Base-by-base conservation (phyloP, 2,329 filamentous ascomycete genomes). In the Dactylella cylindrospora region DNA sequence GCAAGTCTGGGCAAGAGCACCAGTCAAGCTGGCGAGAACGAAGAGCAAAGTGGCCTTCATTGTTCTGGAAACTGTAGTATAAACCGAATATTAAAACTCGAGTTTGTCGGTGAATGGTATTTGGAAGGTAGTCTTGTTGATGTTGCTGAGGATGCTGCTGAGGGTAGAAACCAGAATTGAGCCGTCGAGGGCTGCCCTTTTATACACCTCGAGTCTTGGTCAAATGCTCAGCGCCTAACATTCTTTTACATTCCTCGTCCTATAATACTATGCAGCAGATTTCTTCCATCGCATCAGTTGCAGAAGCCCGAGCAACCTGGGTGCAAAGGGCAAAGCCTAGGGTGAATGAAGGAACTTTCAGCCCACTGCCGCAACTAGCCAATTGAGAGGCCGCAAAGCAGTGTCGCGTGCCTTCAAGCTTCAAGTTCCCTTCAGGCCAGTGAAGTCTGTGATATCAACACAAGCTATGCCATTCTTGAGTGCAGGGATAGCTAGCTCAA, bases 1-100 rank as follows among this genome's bases (percentile, higher is more conserved):
- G 29, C 57, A 62, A 5, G 57, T 62, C 25, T 62, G 57, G 25
- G 57, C 57, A 15, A 62, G 23, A 33, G 57, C 49, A 9, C 49
- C 43, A 15, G 57, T 41, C 20, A 62, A 15, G 19, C 26, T 28
- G 13, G 49, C 43, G 13, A 62, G 43, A 8, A 38, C 38, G 31
- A 62, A 50, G 20, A 62, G 22, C 15, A 47, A 44, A 12, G 49
- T 32, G 7, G 36, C 35, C 57, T 62, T 62, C 57, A 62, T 62
- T n/a, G n/a, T n/a, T n/a, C n/a, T n/a, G n/a, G n/a, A n/a, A n/a
- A n/a, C n/a, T n/a, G 10, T 62, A 44, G 43, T 6, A 5, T 23
- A 7, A 7, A 35, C 6, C 3, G 19, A 19, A n/a, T 2, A n/a
- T 28, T n/a, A n/a, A n/a, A n/a, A n/a, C n/a, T n/a, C n/a, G n/a